A percentile compares a stretch with the other conserved stretches of the same genome.
phyloP scores from a whole-genome alignment of 2,329 filamentous ascomycete species.

The Pseudocercospora fuligena region DNA sequence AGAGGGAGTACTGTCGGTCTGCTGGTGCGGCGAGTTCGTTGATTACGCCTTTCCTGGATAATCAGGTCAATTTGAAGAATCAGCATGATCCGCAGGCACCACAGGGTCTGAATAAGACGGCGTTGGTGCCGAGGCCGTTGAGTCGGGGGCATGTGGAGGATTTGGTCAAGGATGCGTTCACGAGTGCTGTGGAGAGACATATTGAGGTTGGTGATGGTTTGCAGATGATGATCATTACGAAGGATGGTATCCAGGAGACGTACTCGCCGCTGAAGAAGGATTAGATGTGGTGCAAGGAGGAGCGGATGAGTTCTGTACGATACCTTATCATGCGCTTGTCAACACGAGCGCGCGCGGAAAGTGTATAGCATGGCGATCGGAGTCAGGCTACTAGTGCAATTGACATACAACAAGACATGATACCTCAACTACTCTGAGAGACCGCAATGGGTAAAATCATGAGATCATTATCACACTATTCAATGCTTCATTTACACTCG shows the following conservation, averaged over 20 bases:
- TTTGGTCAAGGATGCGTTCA: constrained; percentile 95
- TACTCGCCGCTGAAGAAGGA: constrained; percentile 87
- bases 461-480: background rate
- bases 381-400: constrained; percentile 10
- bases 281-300: constrained; percentile 46
- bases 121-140: constrained; percentile 71
- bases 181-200: constrained; percentile 96
- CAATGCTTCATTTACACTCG: background rate
- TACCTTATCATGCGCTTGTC: constrained; percentile 11
- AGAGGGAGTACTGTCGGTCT: constrained; percentile 93
- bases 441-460: background rate
- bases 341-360: background rate
- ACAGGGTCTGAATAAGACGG: constrained; percentile 77
- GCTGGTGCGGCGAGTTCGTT: constrained; percentile 83
- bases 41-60: constrained; percentile 99
- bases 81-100: constrained; percentile 90
- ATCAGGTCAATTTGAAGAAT: constrained; percentile 99
- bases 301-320: constrained; percentile 18
- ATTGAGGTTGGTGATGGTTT: constrained; percentile 97
- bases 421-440: background rate
- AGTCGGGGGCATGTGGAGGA: constrained; percentile 76
- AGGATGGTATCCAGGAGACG: constrained; percentile 84
- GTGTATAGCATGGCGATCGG: constrained; percentile 26
- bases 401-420: background rate
- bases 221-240: constrained; percentile 93